These are phyloP conservation scores for Xylariaceae sp. DNA, from an alignment of 2,329 filamentous ascomycete species.

Conservation along the genomic window DNA sequence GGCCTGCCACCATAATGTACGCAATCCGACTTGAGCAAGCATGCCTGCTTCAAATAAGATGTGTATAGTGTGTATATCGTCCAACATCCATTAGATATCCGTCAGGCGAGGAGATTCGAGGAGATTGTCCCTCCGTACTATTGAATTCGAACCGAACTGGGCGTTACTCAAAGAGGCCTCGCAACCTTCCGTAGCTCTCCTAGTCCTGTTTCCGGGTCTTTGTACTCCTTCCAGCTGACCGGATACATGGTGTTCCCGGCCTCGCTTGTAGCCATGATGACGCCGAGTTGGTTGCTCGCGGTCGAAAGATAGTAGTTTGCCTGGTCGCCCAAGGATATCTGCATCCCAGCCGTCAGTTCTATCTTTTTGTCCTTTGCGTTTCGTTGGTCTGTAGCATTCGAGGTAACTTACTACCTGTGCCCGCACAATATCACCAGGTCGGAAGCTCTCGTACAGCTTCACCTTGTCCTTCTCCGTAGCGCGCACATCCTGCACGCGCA, in stretches of 20 bases:
- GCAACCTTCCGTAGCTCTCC: conserved; percentile 87
- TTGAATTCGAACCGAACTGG: conserved; percentile 4
- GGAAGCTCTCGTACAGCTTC: conserved; percentile 82
- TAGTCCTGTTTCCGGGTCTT: conserved; percentile 70
- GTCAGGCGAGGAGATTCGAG: background rate
- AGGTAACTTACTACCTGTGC: conserved; percentile 64
- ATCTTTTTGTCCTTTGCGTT: background rate
- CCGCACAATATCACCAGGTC: conserved; percentile 85
- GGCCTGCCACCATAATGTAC: background rate
- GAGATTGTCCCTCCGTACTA: background rate
- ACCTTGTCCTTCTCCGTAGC: conserved; percentile 95
- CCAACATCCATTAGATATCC: too few relatives aligned
- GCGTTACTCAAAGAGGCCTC: conserved; percentile 66
- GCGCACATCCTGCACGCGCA: conserved; percentile 83
- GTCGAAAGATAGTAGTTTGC: conserved; percentile 94
- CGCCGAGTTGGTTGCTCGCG: conserved; percentile 82
- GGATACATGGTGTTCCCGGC: conserved; percentile 87
- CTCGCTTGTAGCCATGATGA: conserved; percentile 88
- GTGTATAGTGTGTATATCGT: background rate
- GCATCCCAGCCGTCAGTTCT: conserved; percentile 1
- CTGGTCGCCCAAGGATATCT: conserved; percentile 89
- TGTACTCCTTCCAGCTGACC: conserved; percentile 91
- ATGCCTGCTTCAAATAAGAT: background rate
- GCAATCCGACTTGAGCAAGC: background rate
- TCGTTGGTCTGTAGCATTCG: background rate